A percentile compares a stretch with the other conserved stretches of the same genome.
phyloP scores from a whole-genome alignment of 2,329 filamentous ascomycete species.

The Aspergillus ustus region DNA sequence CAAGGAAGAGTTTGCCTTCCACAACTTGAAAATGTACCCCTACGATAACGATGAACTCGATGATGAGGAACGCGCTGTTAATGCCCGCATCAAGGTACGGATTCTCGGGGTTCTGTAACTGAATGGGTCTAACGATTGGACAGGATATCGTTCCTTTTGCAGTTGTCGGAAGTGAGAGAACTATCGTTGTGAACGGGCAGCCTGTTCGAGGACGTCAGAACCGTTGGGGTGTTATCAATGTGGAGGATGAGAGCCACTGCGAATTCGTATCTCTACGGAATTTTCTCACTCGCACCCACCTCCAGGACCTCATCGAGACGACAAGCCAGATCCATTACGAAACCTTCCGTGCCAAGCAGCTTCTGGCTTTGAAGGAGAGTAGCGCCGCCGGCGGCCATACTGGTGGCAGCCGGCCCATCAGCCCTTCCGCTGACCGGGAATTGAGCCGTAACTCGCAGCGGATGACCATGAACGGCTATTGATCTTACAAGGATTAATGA shows the following conservation, averaged over 20 bases:
- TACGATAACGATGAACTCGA: constrained; percentile 99
- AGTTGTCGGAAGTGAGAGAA: constrained; percentile 97
- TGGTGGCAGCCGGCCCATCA: constrained; percentile 84
- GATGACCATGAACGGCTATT: constrained; percentile 99
- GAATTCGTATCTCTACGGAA: constrained; percentile 98
- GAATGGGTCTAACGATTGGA: constrained; percentile 23
- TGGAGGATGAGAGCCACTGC: constrained; percentile 99
- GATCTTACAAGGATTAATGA: constrained; percentile 41
- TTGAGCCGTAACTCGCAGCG: constrained; percentile 96
- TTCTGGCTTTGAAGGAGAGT: constrained; percentile 97
- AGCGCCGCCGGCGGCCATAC: constrained; percentile 77
- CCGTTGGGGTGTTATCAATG: constrained; percentile 99
- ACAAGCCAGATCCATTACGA: constrained; percentile 99
- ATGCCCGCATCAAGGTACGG: constrained; percentile 91
- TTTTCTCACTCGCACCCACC: constrained; percentile 96
- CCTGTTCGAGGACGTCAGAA: constrained; percentile 98
- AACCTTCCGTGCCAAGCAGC: constrained; percentile 99
- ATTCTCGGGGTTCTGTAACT: background rate
- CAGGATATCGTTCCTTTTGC: constrained; percentile 95
- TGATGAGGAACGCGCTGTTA: constrained; percentile 90
- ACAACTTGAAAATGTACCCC: constrained; percentile 99
- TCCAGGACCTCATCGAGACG: constrained; percentile 98
- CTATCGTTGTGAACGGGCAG: constrained; percentile 95
- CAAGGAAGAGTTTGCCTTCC: constrained; percentile 99
- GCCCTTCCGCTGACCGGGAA: constrained; percentile 90